A percentile compares a stretch with the other conserved stretches of the same genome.
Conservation (phyloP, 257 asterid genomes). For the Echites panduratus region DNA sequence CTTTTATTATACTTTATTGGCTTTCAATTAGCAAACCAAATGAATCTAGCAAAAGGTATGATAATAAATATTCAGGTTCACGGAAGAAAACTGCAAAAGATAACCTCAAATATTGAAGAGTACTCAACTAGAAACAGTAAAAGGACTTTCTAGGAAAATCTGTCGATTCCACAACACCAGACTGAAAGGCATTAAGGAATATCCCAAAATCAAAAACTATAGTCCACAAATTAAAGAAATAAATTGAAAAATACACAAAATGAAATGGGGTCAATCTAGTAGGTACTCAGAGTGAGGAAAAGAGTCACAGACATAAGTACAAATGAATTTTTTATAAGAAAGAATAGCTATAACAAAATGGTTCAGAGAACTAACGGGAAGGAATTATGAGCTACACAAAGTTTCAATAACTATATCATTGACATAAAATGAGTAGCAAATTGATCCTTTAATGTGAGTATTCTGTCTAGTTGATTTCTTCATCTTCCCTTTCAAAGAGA, state of each 20-base stretch:
- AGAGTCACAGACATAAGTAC: neutral
- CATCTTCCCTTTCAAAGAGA: too few relatives aligned
- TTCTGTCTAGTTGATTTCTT: too few relatives aligned
- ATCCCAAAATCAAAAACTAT: slow-evolving; percentile 82
- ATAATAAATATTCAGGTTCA: neutral
- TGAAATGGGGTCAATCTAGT: neutral
- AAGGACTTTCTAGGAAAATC: slow-evolving; percentile 89
- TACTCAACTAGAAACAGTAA: slow-evolving; percentile 99
- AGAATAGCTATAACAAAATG: neutral
- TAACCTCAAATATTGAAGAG: slow-evolving; percentile 91
- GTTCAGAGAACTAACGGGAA: neutral
- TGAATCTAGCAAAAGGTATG: neutral
- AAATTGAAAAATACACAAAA: neutral
- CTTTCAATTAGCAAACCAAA: neutral
- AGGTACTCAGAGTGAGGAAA: neutral
- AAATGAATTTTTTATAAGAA: neutral
- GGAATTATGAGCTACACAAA: neutral
- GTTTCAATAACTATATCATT: neutral
- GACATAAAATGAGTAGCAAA: too few relatives aligned
- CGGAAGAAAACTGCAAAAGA: slow-evolving; percentile 5
- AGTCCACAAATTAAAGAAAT: slow-evolving; percentile 27
- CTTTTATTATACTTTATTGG: neutral
- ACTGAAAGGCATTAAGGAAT: slow-evolving; percentile 84
- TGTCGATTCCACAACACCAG: slow-evolving; percentile 81
- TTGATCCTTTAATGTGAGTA: too few relatives aligned